Base-by-base conservation (phyloP, 345 rosid species). In the Cochlearia excelsa region DNA sequence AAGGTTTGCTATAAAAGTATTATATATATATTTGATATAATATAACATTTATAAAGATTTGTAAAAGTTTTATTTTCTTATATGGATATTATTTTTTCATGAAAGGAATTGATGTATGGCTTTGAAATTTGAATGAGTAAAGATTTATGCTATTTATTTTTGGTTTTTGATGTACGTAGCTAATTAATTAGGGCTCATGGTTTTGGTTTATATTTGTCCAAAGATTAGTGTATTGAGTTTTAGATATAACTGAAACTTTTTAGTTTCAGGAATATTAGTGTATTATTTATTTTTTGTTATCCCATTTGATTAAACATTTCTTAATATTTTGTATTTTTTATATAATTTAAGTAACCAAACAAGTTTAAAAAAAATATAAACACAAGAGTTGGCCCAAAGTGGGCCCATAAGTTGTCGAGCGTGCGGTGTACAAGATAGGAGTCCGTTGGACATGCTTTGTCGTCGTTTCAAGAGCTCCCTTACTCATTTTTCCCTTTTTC, bases 391-490 rank as follows among this genome's bases (percentile, higher is more conserved):
- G 73, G 63, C 67, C 67, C 73, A 61, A 63, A 63, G 75, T 71
- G 70, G 79, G 67, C 27, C 76, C 75, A 59, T 29, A 57, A 65
- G 56, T 52, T 67, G 79, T 75, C 79, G 65, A 68, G 76, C 79
- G 61, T 75, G 79, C 79, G 65, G 67, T 63, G 56, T 68, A 60
- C 74, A 67, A 46, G 54, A 42, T 62, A 68, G 76, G 63, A 54
- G 67, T 66, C 64, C 72, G 76, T 67, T 75, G 76, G 67, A 62
- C 76, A 75, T 67, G 68, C 79, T 72, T 71, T 75, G 67, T 70
- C 75, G 62, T 47, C 67, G 72, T 54, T 68, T 26, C 66, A 60
- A 68, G 67, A 68, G 55, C 50, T 5, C 61, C 49, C 55, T 60
- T 53, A 53, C 67, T 7, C 37, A 56, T 60, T 68, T 39, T 53